Evolutionary conservation across 805 yeast genomes (phyloP), one percentile per base, ranked within the genome.

Genomic region (Ogataea wickerhamii): DNA sequence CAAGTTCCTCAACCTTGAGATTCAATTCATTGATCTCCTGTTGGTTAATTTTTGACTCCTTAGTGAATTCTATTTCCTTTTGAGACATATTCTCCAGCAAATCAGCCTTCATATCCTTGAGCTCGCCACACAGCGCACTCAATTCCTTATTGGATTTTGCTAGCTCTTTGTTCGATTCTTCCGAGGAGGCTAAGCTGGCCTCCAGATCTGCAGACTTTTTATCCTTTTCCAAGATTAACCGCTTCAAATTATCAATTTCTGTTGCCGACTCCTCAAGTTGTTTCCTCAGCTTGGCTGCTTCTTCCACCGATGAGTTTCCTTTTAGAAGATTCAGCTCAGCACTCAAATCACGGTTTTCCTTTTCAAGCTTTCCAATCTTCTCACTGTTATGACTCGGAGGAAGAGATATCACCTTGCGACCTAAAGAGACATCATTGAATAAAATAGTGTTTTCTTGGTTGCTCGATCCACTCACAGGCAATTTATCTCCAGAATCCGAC

Each of bases 61-160:
- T 66, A 2, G 67, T 61, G 45, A 73, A 73, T 34, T 81, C 88
- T 8, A 54, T 54, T 47, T 83, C 88, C 45, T 82, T 73, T 22
- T 79, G 71, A 0, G 82, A 64, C 78, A 85, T 70, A 51, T 82
- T 83, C 14, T 80, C 84, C 11, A 81, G 57, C 17, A 86, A 60
- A 47, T 83, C 88, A 21, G 71, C 66, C 52, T 82, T 83, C 68
- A 78, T 70, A 4, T 53, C 41, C 35, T 52, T 56, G 39, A 67
- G 43, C 36, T 62, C 59, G 4, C 24, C 25, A 18, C 51, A 47
- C n/a, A 37, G n/a, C 6, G 34, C 17, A 10, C 41, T 45, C 25
- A 50, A 29, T 14, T 45, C 26, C 22, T 37, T 40, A 29, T 46
- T 51, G 13, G 48, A 26, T 16, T 28, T 34, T 2, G 32, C 30